phyloP scores from a whole-genome alignment of 257 asterid species.

The Schizonepeta tenuifolia region DNA sequence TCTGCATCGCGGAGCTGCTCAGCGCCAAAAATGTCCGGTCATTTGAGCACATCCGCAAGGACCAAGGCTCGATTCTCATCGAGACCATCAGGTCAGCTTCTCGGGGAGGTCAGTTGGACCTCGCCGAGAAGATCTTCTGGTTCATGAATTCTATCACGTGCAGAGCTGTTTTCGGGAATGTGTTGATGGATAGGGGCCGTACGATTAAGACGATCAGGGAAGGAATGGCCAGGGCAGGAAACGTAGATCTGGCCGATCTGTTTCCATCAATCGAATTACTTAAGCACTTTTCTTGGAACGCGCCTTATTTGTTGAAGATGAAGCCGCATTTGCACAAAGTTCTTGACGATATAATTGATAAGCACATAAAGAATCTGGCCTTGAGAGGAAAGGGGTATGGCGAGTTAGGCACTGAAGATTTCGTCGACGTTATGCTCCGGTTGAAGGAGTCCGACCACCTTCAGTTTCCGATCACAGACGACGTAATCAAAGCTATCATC shows the following conservation, averaged over 20 bases:
- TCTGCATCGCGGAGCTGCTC: slow-evolving; percentile 25
- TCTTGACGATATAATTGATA: slow-evolving; percentile 17
- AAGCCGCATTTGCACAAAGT: neutral
- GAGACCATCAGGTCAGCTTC: neutral
- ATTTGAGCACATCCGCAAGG: slow-evolving; percentile 24
- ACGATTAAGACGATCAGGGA: neutral
- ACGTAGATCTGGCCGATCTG: slow-evolving; percentile 25
- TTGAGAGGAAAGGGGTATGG: neutral
- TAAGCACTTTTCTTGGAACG: neutral
- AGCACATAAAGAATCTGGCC: slow-evolving; percentile 5
- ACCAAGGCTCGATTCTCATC: neutral
- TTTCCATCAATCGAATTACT: slow-evolving; percentile 38
- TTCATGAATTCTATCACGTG: slow-evolving; percentile 17
- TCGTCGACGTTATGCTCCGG: slow-evolving; percentile 27
- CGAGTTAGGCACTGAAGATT: slow-evolving; percentile 17
- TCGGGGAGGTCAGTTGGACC: slow-evolving; percentile 9
- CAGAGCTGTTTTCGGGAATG: slow-evolving; percentile 32
- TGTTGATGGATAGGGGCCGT: neutral
- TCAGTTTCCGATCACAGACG: neutral
- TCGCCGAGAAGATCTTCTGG: neutral
- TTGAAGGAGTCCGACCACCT: neutral
- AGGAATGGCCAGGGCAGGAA: neutral
- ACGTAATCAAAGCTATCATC: slow-evolving; percentile 28
- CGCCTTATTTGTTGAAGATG: neutral
- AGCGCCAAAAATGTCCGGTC: slow-evolving; percentile 27